Percentiles rank a stretch among this genome's conserved stretches.
phyloP scores from a whole-genome alignment of 352 stramenopile genomes.

The Paralagenidium karlingii region DNA sequence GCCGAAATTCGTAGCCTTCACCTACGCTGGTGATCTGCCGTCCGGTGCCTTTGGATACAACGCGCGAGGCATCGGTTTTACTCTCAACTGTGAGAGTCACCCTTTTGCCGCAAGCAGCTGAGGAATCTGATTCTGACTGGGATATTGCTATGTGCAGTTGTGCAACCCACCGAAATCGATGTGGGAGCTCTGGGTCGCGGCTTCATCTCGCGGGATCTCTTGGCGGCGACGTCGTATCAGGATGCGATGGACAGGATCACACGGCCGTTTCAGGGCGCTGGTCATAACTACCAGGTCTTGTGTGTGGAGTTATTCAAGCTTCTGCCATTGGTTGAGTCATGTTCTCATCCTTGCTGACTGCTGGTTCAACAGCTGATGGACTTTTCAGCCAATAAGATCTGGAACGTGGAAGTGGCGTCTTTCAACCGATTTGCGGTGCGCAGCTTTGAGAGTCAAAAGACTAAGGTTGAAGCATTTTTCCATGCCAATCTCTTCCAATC shows the following conservation, averaged over 20 bases:
- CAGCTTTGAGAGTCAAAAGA: too few species aligned
- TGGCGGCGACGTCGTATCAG: conserved; percentile 19
- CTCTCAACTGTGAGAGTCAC: conserved; percentile 53
- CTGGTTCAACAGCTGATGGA: too few species aligned
- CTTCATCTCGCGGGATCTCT: conserved; percentile 54
- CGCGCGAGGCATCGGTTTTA: conserved; percentile 50
- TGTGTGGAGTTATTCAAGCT: too few species aligned
- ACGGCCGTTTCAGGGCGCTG: conserved; percentile 29
- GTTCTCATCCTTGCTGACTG: too few species aligned
- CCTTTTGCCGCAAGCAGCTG: too few species aligned
- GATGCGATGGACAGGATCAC: conserved; percentile 48
- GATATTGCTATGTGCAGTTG: too few species aligned
- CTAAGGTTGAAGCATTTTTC: conserved; percentile 28
- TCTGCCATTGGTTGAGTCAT: too few species aligned
- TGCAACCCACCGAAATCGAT: conserved; percentile 45
- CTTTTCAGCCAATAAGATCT: conserved; percentile 19
- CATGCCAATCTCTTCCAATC: conserved; percentile 70
- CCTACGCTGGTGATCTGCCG: conserved; percentile 57
- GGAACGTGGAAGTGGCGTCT: conserved; percentile 59
- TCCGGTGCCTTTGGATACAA: conserved; percentile 67
- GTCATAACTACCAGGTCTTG: conserved; percentile 76
- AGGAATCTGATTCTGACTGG: too few species aligned
- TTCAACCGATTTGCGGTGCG: conserved; percentile 32
- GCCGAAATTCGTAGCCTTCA: conserved; percentile 54
- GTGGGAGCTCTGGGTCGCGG: conserved; percentile 44